Conservation (phyloP, 1,284 basidiomycete genomes). For the Sporisorium iseilematis-ciliati region DNA sequence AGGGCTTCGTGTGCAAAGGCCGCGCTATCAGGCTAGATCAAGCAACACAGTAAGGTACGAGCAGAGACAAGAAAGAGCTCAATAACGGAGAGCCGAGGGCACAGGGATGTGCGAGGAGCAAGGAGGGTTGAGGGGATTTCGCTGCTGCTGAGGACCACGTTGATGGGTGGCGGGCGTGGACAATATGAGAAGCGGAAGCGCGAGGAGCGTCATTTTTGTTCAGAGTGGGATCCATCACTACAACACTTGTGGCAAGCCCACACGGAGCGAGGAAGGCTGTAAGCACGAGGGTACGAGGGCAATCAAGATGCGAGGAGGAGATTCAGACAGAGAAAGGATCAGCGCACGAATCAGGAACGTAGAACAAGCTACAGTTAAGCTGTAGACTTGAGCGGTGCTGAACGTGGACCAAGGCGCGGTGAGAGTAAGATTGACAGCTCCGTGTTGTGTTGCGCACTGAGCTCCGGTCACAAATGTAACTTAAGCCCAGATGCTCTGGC, state of each 20-base stretch:
- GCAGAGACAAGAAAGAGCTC: too few species aligned
- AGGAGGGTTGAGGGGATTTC: slow-evolving; percentile 46
- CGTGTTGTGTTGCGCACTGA: not conserved
- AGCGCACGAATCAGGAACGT: slow-evolving; percentile 12
- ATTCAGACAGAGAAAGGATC: not conserved
- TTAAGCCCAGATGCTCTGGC: slow-evolving; percentile 29
- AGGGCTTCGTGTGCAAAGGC: slow-evolving; percentile 1
- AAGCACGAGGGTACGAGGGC: slow-evolving; percentile 11
- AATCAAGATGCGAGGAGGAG: not conserved
- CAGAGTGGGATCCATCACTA: not conserved
- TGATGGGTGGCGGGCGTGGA: slow-evolving; percentile 4
- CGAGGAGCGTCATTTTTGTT: slow-evolving; percentile 5
- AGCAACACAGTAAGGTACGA: not conserved
- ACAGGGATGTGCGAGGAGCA: not conserved
- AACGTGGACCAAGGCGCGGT: not conserved
- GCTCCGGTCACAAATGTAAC: slow-evolving; percentile 17
- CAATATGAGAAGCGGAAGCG: not conserved
- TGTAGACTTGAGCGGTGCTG: not conserved
- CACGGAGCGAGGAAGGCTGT: not conserved
- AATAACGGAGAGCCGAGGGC: not conserved
- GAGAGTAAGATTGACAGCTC: not conserved
- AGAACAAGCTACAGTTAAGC: not conserved
- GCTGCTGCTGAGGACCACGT: slow-evolving; percentile 33
- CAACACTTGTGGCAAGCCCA: not conserved
- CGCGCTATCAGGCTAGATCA: not conserved